Conservation (phyloP, 2,329 filamentous ascomycete genomes). For the Lecanicillium sp. region DNA sequence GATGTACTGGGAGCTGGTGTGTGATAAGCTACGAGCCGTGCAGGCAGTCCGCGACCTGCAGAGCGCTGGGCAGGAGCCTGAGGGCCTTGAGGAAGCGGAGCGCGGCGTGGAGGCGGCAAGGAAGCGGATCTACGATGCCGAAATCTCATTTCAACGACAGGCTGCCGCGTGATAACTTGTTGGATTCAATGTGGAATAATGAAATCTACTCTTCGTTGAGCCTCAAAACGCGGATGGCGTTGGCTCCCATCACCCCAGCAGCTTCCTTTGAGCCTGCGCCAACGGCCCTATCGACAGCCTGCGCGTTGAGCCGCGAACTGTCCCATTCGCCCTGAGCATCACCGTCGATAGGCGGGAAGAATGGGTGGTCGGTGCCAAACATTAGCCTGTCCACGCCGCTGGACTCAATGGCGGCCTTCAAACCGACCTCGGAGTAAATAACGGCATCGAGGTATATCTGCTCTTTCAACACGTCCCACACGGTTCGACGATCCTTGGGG, state of each 20-base stretch:
- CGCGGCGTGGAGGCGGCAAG: slow-evolving; percentile 21
- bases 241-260: slow-evolving; percentile 50
- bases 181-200: slow-evolving; percentile 7
- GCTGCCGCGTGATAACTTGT: slow-evolving; percentile 12
- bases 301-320: slow-evolving; percentile 49
- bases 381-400: slow-evolving; percentile 62
- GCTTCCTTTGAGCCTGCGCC: slow-evolving; percentile 36
- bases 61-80: slow-evolving; percentile 15
- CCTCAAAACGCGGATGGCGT: slow-evolving; percentile 46
- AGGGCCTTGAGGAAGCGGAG: slow-evolving; percentile 22
- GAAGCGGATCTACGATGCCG: slow-evolving; percentile 27
- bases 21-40: slow-evolving; percentile 32
- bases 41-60: slow-evolving; percentile 26
- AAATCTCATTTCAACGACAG: slow-evolving; percentile 26
- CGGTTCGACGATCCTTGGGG: slow-evolving; percentile 35
- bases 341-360: slow-evolving; percentile 66
- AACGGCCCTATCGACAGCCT: slow-evolving; percentile 47
- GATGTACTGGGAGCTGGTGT: slow-evolving; percentile 32
- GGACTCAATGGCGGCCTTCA: slow-evolving; percentile 63
- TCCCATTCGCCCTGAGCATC: slow-evolving; percentile 61
- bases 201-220: slow-evolving; percentile 16
- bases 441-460: slow-evolving; percentile 88
- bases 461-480: slow-evolving; percentile 51
- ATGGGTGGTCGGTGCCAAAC: slow-evolving; percentile 79
- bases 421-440: slow-evolving; percentile 67